A percentile compares a stretch with the other conserved stretches of the same genome.
Evolutionary conservation across 345 rosid genomes (phyloP).

Genomic region (Acer yangbiense): DNA sequence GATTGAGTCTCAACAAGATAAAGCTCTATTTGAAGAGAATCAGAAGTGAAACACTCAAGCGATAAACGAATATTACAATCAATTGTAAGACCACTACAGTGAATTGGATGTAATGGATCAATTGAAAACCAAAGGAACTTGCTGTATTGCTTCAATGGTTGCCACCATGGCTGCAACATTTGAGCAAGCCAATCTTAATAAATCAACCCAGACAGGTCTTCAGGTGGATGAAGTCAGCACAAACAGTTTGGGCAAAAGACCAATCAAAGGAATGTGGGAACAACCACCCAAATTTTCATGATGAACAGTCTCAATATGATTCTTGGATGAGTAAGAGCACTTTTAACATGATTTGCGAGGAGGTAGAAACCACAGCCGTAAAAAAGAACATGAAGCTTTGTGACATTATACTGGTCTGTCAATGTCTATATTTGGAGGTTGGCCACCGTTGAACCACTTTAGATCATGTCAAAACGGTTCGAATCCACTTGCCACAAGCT

Average conservation of each 20-base stretch:
- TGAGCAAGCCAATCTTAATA: neutral
- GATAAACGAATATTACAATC: slow-evolving; percentile 44
- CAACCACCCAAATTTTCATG: slow-evolving; percentile 64
- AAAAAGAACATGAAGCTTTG: slow-evolving; percentile 89
- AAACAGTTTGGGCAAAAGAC: slow-evolving; percentile 85
- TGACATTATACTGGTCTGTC: slow-evolving; percentile 78
- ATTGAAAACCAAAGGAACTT: slow-evolving; percentile 39
- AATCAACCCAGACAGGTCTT: slow-evolving; percentile 25
- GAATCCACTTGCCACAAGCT: slow-evolving; percentile 92
- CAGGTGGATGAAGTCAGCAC: slow-evolving; percentile 25
- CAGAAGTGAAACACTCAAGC: slow-evolving; percentile 34
- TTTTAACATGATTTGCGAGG: slow-evolving; percentile 65
- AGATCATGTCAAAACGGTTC: slow-evolving; percentile 71
- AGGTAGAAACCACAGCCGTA: slow-evolving; percentile 61
- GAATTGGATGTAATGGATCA: slow-evolving; percentile 34
- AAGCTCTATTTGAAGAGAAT: slow-evolving; percentile 41
- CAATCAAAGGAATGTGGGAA: slow-evolving; percentile 85
- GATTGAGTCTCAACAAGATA: slow-evolving; percentile 40
- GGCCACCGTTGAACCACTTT: slow-evolving; percentile 76
- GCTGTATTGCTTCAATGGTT: slow-evolving; percentile 29
- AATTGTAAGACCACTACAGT: slow-evolving; percentile 40
- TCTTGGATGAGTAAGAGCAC: slow-evolving; percentile 83
- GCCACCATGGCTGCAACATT: slow-evolving; percentile 8
- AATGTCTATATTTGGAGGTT: slow-evolving; percentile 81
- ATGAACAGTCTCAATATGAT: slow-evolving; percentile 65